These are phyloP conservation scores for Blastocystis sp. DNA, from an alignment of 352 stramenopile genomes.

Conservation along the genomic window DNA sequence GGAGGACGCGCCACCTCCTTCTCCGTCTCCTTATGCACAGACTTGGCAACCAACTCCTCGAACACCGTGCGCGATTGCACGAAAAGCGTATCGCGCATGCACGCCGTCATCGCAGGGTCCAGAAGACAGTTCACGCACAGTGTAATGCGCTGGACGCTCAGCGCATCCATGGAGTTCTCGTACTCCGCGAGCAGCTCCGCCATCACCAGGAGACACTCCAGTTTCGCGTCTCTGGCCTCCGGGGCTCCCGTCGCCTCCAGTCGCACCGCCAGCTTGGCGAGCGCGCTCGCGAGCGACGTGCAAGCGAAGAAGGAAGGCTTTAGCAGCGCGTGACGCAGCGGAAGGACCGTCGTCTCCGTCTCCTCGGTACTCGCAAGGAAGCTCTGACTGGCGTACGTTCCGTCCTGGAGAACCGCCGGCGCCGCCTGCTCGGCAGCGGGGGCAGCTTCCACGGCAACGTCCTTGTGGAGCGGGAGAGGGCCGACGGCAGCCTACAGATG, in stretches of 20 bases:
- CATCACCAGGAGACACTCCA: constrained; percentile 60
- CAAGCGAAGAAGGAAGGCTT: constrained; percentile 89
- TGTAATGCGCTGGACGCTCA: constrained; percentile 85
- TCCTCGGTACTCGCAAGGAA: not conserved
- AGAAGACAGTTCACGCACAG: constrained; percentile 84
- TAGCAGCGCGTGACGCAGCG: constrained; percentile 76
- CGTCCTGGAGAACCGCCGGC: constrained; percentile 92
- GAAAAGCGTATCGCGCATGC: not conserved
- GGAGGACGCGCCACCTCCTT: not conserved
- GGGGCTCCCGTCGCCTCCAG: constrained; percentile 60
- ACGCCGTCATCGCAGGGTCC: constrained; percentile 69
- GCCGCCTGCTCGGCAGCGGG: constrained; percentile 70
- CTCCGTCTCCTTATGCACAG: not conserved
- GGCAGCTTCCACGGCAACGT: constrained; percentile 61
- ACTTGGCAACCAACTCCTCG: not conserved
- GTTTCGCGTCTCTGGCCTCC: constrained; percentile 63
- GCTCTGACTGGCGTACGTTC: constrained; percentile 95
- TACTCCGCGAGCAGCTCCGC: constrained; percentile 4
- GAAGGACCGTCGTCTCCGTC: constrained; percentile 68
- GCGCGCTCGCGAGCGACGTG: constrained; percentile 75
- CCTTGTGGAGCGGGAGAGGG: constrained; percentile 67
- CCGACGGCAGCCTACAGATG: constrained; percentile 64
- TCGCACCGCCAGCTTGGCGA: constrained; percentile 90
- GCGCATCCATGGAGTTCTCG: constrained; percentile 68
- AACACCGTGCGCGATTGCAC: not conserved